Evolutionary conservation across 441 rosid genomes (phyloP).

Genomic region (Pelargonium myrrhifolium): DNA sequence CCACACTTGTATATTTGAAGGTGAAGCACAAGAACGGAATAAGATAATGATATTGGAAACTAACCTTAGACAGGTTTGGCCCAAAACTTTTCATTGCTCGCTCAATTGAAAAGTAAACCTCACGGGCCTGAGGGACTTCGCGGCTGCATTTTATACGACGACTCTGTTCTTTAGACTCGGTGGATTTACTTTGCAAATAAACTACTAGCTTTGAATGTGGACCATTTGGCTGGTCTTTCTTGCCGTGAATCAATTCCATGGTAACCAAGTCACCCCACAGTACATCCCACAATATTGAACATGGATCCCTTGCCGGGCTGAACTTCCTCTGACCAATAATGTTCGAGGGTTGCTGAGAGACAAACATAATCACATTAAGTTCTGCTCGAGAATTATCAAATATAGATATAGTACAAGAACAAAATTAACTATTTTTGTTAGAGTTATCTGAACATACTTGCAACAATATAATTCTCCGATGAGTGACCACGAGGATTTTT

Average conservation of each 20-base stretch:
- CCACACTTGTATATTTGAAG: too few species aligned
- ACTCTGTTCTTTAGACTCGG: constrained; percentile 63
- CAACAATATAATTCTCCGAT: constrained; percentile 74
- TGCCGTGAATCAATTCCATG: constrained; percentile 82
- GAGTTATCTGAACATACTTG: constrained; percentile 49
- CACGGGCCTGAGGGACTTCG: constrained; percentile 64
- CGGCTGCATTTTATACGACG: constrained; percentile 69
- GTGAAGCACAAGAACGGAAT: neutral
- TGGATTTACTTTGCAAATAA: constrained; percentile 41
- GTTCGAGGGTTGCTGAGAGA: constrained; percentile 71
- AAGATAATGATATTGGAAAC: constrained; percentile 12
- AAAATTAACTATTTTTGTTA: too few species aligned
- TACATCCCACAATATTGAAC: constrained; percentile 80
- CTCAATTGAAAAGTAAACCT: constrained; percentile 66
- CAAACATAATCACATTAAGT: neutral
- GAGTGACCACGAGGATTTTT: constrained; percentile 68
- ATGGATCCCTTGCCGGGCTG: constrained; percentile 85
- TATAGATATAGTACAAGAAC: neutral
- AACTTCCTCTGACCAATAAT: constrained; percentile 82
- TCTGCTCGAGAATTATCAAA: neutral
- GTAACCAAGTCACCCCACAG: constrained; percentile 61
- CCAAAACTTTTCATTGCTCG: constrained; percentile 63
- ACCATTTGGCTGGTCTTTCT: constrained; percentile 66
- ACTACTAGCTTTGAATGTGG: constrained; percentile 66
- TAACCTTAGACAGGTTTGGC: constrained; percentile 46